A percentile compares a stretch with the other conserved stretches of the same genome.
phyloP scores from a whole-genome alignment of 2,329 filamentous ascomycete species.

The Neonectria ditissima region DNA sequence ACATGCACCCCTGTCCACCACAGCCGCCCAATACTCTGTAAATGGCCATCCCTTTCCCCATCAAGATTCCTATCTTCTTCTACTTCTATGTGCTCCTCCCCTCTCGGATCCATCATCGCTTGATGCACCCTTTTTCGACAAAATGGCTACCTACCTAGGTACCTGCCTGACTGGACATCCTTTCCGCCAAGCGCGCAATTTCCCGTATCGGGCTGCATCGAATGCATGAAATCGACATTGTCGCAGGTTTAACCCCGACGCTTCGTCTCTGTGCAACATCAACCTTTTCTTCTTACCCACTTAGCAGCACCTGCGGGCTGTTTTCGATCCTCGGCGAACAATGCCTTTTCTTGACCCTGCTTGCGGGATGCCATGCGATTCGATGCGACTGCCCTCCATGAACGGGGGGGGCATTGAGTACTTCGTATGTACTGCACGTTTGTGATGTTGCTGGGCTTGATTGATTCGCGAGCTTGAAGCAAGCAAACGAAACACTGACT shows the following conservation, averaged over 20 bases:
- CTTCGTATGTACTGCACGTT: not conserved
- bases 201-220: not conserved
- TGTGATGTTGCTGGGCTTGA: not conserved
- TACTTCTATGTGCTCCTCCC: too few species aligned
- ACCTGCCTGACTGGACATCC: not conserved
- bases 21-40: not conserved
- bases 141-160: not conserved
- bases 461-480: not conserved
- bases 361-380: not conserved
- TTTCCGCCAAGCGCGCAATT: not conserved
- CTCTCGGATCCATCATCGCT: not conserved
- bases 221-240: slow-evolving; percentile 14
- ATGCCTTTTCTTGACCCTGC: not conserved
- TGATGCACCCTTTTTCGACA: not conserved
- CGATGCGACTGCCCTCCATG: not conserved
- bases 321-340: not conserved
- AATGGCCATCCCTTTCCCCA: not conserved
- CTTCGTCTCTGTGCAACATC: slow-evolving; percentile 19
- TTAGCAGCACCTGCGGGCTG: not conserved
- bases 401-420: too few species aligned
- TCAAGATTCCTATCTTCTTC: not conserved
- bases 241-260: slow-evolving; percentile 6
- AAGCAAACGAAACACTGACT: not conserved
- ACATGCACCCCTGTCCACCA: not conserved
- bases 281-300: not conserved